phyloP scores from a whole-genome alignment of 2,329 filamentous ascomycete genomes.

The Aspergillus sp. region DNA sequence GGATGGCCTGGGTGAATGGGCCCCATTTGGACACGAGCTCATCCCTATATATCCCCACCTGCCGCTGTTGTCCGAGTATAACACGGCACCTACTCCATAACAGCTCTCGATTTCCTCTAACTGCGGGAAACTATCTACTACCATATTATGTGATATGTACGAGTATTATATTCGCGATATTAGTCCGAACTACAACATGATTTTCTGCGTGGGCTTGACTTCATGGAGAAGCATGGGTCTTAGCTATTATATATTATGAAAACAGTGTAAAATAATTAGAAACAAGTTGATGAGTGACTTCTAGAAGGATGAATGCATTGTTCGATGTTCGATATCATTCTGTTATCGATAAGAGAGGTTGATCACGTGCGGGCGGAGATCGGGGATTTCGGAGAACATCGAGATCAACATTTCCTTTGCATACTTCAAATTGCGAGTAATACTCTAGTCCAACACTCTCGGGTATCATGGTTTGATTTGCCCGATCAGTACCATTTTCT shows the following conservation, averaged over 20 bases:
- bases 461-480: neutral
- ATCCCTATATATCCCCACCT: neutral
- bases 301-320: neutral
- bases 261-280: neutral
- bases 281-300: neutral
- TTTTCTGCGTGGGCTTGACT: neutral
- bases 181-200: neutral
- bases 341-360: slow-evolving; percentile 4
- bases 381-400: slow-evolving; percentile 7
- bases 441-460: neutral
- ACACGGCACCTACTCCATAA: neutral
- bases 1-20: neutral
- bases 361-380: slow-evolving; percentile 10
- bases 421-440: neutral
- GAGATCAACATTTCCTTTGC: neutral
- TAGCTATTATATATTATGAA: neutral
- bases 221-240: neutral
- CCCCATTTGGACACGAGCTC: neutral
- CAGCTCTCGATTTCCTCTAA: neutral
- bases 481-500: neutral
- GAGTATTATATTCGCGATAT: neutral
- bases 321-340: neutral
- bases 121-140: neutral
- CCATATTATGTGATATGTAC: neutral
- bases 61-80: neutral